Evolutionary conservation across 2,329 filamentous ascomycete species (phyloP), one percentile per base, ranked within the genome.

Genomic region (Xylariaceae sp.): DNA sequence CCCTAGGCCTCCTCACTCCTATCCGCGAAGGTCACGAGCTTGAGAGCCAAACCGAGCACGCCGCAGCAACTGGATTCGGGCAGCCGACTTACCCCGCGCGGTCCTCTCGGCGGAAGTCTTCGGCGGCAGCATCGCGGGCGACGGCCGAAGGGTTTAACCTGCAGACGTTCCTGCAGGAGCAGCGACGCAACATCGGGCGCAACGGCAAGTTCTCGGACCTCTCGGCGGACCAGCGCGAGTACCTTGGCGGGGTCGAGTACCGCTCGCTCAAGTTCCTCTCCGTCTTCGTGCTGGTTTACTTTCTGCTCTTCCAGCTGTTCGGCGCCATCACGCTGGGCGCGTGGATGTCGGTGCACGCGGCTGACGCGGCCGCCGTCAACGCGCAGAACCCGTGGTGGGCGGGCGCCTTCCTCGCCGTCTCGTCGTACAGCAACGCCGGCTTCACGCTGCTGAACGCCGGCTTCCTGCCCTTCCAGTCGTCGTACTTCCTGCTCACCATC

Each of bases 371-470:
- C 10, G 43, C 38, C 19, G 49, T 45, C 40, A 55, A 55, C 23
- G 36, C 43, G 1, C 51, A 55, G 30, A 69, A 71, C 42, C 66
- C 71, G 28, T 74, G 68, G 66, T 75, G 71, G 70, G 56, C 70
- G 5, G 70, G 70, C 19, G 61, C 65, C 19, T 76, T 76, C 56
- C 70, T 73, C 42, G 67, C 66, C 5, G 60, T 71, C 6, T 70
- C 66, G 17, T 70, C 70, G 0, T 75, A 74, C 51, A 75, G 72
- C 52, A 75, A 75, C 38, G 68, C 63, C 7, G 72, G 72, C n/a
- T 72, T 76, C 67, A 68, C 61, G 25, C 55, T 75, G 32, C 52
- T 75, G 14, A 70, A 75, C 46, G 64, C 65, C 6, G 73, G 74
- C 31, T 71, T 77, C 47, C 23, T 53, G 5, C 49, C 65, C 0